phyloP scores from a whole-genome alignment of 1,139 yeast species.

The Lodderomyces parapsilosis region DNA sequence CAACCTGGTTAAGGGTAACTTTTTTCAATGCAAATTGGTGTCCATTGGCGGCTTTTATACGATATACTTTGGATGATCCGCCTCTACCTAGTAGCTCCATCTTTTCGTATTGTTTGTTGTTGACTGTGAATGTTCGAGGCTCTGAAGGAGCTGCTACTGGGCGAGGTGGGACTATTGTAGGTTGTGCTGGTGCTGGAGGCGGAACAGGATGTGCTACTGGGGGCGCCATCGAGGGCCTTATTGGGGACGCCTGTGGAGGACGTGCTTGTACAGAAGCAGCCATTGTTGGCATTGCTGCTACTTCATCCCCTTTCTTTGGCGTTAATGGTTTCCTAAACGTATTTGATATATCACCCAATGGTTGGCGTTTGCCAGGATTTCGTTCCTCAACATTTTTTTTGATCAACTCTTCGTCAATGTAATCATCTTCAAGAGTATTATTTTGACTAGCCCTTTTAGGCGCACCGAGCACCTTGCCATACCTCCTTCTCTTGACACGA shows the following conservation, averaged over 20 bases:
- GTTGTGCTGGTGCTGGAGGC: not conserved
- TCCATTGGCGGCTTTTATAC: constrained; percentile 60
- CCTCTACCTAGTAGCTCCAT: constrained; percentile 86
- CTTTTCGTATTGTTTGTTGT: constrained; percentile 67
- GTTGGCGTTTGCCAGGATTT: constrained; percentile 10
- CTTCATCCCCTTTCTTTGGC: not conserved
- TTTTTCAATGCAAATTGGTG: constrained; percentile 77
- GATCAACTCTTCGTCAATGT: constrained; percentile 26
- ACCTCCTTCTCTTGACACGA: constrained; percentile 28
- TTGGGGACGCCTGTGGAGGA: not conserved
- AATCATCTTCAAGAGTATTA: constrained; percentile 10
- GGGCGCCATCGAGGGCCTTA: no score
- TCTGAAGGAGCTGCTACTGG: constrained; percentile 13
- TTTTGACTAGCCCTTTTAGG: constrained; percentile 30
- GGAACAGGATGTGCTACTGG: not conserved
- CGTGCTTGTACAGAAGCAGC: not conserved
- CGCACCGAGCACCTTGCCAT: constrained; percentile 39
- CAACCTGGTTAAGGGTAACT: constrained; percentile 80
- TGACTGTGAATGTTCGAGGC: constrained; percentile 35
- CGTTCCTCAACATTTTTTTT: constrained; percentile 24
- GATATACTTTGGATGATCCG: constrained; percentile 90
- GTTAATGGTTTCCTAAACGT: constrained; percentile 16
- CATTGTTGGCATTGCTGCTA: constrained; percentile 1
- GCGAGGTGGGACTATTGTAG: not conserved
- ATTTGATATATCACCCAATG: constrained; percentile 16